These are phyloP conservation scores for Hibiscus syriacus DNA, from an alignment of 345 rosid genomes.

Conservation along the genomic window DNA sequence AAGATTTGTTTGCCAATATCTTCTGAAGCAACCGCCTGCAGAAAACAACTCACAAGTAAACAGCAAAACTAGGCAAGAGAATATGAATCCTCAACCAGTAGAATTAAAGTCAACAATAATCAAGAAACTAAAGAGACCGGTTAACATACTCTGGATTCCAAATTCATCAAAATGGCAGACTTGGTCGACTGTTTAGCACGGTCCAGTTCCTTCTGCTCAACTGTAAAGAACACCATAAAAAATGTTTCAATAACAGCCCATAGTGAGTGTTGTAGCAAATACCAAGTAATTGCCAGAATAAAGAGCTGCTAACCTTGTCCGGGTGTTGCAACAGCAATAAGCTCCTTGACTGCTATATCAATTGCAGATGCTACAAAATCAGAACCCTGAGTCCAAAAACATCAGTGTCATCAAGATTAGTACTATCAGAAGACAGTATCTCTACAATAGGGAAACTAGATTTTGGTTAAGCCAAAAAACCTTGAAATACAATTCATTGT, in stretches of 20 bases:
- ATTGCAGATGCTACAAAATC: conserved; percentile 59
- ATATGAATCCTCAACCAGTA: neutral
- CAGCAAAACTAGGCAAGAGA: neutral
- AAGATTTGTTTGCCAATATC: conserved; percentile 81
- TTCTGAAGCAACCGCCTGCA: conserved; percentile 61
- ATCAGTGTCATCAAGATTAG: conserved; percentile 4
- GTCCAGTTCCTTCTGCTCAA: conserved; percentile 52
- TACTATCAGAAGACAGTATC: neutral
- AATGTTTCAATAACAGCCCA: conserved; percentile 5
- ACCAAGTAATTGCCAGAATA: conserved; percentile 1
- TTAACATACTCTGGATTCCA: conserved; percentile 67
- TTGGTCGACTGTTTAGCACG: conserved; percentile 74
- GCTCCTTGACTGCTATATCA: conserved; percentile 58
- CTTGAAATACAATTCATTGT: neutral
- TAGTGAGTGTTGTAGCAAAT: conserved; percentile 1
- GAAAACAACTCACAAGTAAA: neutral
- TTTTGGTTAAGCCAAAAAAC: neutral
- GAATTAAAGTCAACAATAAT: neutral
- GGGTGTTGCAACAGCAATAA: conserved; percentile 57
- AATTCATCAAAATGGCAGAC: conserved; percentile 76
- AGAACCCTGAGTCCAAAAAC: conserved; percentile 39
- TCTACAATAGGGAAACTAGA: neutral
- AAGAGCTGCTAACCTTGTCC: conserved; percentile 43
- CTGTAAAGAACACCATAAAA: conserved; percentile 25
- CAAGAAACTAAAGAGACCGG: neutral